Evolutionary conservation across 2,329 filamentous ascomycete genomes (phyloP).

Genomic region (Aureobasidium sp.): DNA sequence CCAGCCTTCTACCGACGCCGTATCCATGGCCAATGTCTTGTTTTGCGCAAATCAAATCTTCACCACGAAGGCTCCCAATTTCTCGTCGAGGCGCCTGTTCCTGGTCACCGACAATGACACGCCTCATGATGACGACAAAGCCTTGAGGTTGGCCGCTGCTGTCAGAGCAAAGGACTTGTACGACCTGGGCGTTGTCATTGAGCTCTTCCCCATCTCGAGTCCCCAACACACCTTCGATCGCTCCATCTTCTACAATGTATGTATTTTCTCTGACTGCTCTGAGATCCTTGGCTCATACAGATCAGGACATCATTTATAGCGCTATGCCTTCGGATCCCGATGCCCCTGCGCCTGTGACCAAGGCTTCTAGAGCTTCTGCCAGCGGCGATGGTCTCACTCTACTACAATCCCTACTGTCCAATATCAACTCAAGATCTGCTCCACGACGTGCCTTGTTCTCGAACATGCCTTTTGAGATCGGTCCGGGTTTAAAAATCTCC

Average conservation of each 20-base stretch:
- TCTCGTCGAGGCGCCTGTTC: constrained; percentile 86
- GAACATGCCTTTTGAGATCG: constrained; percentile 79
- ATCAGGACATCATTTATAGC: constrained; percentile 82
- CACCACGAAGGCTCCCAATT: constrained; percentile 89
- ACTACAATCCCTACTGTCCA: constrained; percentile 72
- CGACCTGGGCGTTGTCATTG: constrained; percentile 84
- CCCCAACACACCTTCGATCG: constrained; percentile 69
- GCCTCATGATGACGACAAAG: constrained; percentile 68
- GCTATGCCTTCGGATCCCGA: constrained; percentile 63
- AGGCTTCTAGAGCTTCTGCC: constrained; percentile 55
- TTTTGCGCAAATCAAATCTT: constrained; percentile 97
- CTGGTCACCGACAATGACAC: constrained; percentile 92
- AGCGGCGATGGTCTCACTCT: constrained; percentile 70
- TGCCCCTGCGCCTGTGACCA: constrained; percentile 48
- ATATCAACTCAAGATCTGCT: constrained; percentile 83
- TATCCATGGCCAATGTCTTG: constrained; percentile 80
- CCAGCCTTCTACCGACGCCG: constrained; percentile 59
- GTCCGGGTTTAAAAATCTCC: constrained; percentile 75
- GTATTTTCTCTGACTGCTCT: constrained; percentile 40
- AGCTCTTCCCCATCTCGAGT: constrained; percentile 80
- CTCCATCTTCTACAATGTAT: constrained; percentile 73
- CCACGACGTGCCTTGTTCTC: constrained; percentile 82
- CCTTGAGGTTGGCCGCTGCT: constrained; percentile 65
- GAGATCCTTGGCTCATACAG: neutral
- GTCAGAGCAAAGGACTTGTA: constrained; percentile 92